Evolutionary conservation across 257 asterid genomes (phyloP).

Genomic region (Linderniella brevidens): DNA sequence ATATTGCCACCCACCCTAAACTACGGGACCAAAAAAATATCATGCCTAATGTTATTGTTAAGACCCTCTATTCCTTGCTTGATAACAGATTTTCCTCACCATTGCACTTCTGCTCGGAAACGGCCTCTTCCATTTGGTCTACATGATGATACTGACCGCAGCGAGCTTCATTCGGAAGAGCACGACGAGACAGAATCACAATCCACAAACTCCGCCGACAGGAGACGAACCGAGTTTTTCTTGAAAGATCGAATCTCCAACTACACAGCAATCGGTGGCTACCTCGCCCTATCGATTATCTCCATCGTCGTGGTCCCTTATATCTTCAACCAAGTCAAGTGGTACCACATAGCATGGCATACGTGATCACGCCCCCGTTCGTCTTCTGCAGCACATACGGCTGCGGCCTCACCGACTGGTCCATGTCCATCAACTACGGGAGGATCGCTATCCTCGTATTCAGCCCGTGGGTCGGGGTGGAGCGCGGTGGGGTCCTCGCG

Average conservation of each 20-base stretch:
- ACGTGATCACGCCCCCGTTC: constrained; percentile 50
- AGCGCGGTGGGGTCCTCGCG: constrained; percentile 78
- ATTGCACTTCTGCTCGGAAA: constrained; percentile 92
- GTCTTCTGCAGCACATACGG: constrained; percentile 94
- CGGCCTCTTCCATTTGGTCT: constrained; percentile 67
- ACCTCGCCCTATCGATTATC: constrained; percentile 31
- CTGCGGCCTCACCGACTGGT: constrained; percentile 89
- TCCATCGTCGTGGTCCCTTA: constrained; percentile 47
- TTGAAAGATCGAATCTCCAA: constrained; percentile 73
- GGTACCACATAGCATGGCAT: constrained; percentile 60
- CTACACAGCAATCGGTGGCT: constrained; percentile 52
- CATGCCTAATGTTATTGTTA: too few species aligned
- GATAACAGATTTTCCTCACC: constrained; percentile 54
- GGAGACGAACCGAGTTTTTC: constrained; percentile 47
- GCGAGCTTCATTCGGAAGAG: constrained; percentile 11
- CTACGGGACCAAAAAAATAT: too few species aligned
- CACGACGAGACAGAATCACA: constrained; percentile 9
- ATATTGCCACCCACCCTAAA: too few species aligned
- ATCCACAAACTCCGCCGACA: constrained; percentile 43
- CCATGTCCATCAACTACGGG: constrained; percentile 72
- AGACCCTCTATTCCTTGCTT: background rate
- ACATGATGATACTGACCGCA: constrained; percentile 37
- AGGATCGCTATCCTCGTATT: constrained; percentile 67
- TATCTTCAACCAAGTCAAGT: constrained; percentile 61
- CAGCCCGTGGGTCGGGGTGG: constrained; percentile 85